Base-by-base conservation (phyloP, 768 basidiomycete species). In the Termitomyces eurrhizus region DNA sequence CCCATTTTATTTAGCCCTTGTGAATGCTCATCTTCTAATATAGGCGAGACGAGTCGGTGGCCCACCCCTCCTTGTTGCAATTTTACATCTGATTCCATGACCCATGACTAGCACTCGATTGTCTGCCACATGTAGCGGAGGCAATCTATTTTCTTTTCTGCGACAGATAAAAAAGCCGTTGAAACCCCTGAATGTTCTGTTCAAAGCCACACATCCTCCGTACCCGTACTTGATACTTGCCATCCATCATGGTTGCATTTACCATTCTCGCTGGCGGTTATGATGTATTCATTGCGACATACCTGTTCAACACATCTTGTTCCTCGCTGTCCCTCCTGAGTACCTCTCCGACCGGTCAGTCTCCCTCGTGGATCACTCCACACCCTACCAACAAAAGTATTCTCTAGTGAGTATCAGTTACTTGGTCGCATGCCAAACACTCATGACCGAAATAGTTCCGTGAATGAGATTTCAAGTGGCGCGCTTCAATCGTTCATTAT, bases 221-320 rank as follows among this genome's bases (percentile, higher is more conserved):
- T 18, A 18, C 32, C 11, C 29, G 7, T 16, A 12, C 36, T 45
- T 29, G 33, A 49, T 16, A 50, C 39, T 36, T 41, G 32, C 18
- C 41, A 44, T 35, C 11, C 9, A 24, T 36, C 48, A 89, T 89
- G 88, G 87, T 89, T 65, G 78, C 83, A 57, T 83, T 86, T 67
- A 86, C 78, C 4, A 86, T 90, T 62, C 77, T 89, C 39, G 88
- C 88, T 35, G 87, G 88, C 37, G 87, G 87, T 16, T 89, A 83
- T 67, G 76, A 77, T 51, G 71, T 82, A 60, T 86, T 85, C 65
- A 77, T 90, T 57, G 84, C 83, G 2, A 81, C 84, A 0, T 89
- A 88, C 70, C 66, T 83, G 39, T 90, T 89, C 73, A 80, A 83
- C 66, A 72, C 82, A 12, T 75, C 80, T 24, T 73, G 76, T 21